phyloP scores from a whole-genome alignment of 192 early-diverging fungal species.

The Linnemannia schmuckeri region DNA sequence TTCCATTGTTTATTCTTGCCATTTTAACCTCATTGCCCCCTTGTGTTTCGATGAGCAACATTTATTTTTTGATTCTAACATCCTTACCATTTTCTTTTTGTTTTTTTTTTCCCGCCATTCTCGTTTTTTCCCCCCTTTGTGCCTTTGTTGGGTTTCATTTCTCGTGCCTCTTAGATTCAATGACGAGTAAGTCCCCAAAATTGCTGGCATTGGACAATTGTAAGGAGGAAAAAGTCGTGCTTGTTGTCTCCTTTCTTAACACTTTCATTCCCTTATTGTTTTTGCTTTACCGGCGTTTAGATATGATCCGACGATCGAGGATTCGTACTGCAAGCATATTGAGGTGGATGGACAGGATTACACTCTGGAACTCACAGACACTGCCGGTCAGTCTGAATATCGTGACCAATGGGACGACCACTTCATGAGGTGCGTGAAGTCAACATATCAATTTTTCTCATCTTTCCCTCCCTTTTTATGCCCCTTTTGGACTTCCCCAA shows the following conservation, averaged over 20 bases:
- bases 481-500: not conserved
- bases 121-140: not conserved
- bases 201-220: not conserved
- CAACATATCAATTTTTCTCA: not conserved
- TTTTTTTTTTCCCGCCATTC: slow-evolving; percentile 2
- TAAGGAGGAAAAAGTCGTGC: not conserved
- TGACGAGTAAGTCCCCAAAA: not conserved
- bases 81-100: not conserved
- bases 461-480: not conserved
- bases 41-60: not conserved
- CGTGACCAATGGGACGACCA: slow-evolving; percentile 50
- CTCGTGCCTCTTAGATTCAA: not conserved
- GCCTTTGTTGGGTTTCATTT: not conserved
- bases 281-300: not conserved
- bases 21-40: not conserved
- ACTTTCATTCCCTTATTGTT: slow-evolving; percentile 56
- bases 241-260: not conserved
- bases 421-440: slow-evolving; percentile 38
- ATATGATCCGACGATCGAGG: slow-evolving; percentile 56
- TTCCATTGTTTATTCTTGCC: not conserved
- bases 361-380: slow-evolving; percentile 83
- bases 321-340: slow-evolving; percentile 81
- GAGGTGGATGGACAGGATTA: slow-evolving; percentile 77
- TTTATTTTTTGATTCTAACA: not conserved
- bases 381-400: slow-evolving; percentile 90